phyloP scores from a whole-genome alignment of 2,329 filamentous ascomycete genomes.

The Monosporascus ibericus region DNA sequence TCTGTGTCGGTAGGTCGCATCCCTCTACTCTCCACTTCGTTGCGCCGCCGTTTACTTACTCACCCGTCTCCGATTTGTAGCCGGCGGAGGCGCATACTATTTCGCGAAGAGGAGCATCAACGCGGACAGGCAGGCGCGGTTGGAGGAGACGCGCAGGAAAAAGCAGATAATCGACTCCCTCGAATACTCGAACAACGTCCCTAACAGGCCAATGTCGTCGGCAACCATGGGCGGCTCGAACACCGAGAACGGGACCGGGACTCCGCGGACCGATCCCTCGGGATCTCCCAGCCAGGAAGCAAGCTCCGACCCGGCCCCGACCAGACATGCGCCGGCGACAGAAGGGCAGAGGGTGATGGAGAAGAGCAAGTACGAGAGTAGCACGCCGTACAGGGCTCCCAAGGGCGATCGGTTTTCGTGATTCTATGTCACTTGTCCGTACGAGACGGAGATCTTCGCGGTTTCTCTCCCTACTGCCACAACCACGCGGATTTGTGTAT shows the following conservation, averaged over 20 bases:
- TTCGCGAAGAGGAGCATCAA: conserved; percentile 96
- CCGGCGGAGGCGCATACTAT: conserved; percentile 87
- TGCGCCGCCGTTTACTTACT: conserved; percentile 7
- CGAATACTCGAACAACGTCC: conserved; percentile 39
- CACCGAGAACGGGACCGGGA: conserved; percentile 32
- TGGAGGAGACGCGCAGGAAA: conserved; percentile 60
- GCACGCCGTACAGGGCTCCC: conserved; percentile 64
- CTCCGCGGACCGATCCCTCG: conserved; percentile 50
- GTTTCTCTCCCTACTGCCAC: not conserved
- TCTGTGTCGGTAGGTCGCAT: conserved; percentile 65
- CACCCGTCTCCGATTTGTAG: conserved; percentile 34
- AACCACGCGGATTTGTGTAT: not conserved
- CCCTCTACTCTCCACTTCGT: not conserved
- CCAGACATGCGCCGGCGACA: conserved; percentile 69
- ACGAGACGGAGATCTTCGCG: not conserved
- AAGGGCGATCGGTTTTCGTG: conserved; percentile 83
- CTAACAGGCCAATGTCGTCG: conserved; percentile 27
- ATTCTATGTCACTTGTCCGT: conserved; percentile 2
- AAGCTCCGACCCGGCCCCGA: conserved; percentile 75
- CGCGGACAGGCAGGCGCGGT: conserved; percentile 70
- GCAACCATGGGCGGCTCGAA: conserved; percentile 29
- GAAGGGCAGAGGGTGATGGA: conserved; percentile 61
- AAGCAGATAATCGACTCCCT: conserved; percentile 52
- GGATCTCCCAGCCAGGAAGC: conserved; percentile 67
- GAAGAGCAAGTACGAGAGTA: conserved; percentile 87